Evolutionary conservation across 805 yeast genomes (phyloP), one percentile per base, ranked within the genome.

Genomic region (Wickerhamiella musiphila): DNA sequence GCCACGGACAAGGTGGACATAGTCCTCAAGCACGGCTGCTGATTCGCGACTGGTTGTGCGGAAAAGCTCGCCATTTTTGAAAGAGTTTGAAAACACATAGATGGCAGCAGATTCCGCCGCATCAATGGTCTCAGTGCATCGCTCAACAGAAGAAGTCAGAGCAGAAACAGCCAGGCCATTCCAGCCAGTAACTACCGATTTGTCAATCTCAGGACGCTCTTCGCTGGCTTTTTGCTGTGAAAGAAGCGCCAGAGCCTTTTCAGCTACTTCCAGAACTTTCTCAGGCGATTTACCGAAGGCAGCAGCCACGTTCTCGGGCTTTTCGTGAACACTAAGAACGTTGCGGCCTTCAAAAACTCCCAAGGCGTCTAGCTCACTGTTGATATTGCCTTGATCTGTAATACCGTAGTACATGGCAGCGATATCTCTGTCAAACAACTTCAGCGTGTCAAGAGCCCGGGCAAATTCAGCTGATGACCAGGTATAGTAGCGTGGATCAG

Each of bases 1-100:
- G 1, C 61, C 63, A 4, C 39, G 23, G 15, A 57, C 49, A 21
- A 49, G 29, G 36, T 37, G 51, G 6, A 60, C 57, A 39, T 54
- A 57, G 40, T 58, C 63, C 24, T 56, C 60, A 33, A 47, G 44
- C 32, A 51, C 42, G n/a, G 52, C n/a, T n/a, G n/a, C n/a, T n/a
- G n/a, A 36, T 5, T 28, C 15, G 3, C 23, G 29, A 28, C 21
- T 30, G 9, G 25, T 11, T 4, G 35, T 31, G 2, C 39, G 31
- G 8, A 2, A 15, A 2, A 38, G 32, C 12, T 27, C 18, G 3
- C 23, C 24, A 4, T 26, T 30, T 16, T 31, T 26, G 28, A 31
- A 34, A 10, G 23, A 24, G 14, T 12, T 18, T 3, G 21, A 14
- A 7, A 18, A 18, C 9, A 38, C 26, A 12, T 20, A 18, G 2